Base-by-base conservation (phyloP, 495 filamentous ascomycete genomes). In the Tuber brumale region DNA sequence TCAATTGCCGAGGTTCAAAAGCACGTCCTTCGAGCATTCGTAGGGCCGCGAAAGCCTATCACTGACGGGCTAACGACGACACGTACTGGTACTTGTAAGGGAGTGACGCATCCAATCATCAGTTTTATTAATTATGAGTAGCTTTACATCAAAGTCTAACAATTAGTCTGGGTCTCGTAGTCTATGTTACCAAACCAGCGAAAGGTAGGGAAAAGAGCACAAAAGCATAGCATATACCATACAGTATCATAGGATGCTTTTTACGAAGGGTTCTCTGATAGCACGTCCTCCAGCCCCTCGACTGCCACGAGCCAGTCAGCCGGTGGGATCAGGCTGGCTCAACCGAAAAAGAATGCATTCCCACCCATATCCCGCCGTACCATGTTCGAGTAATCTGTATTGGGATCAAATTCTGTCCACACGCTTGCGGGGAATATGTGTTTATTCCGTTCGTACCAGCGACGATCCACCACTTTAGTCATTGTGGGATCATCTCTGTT, bases 391-490 rank as follows among this genome's bases (percentile, higher is more conserved):
- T 97, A 97, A 76, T 97, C 92, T 84, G 91, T 91, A 42, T 91
- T 91, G 2, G 94, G 92, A 76, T 97, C 94, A 84, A 97, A 99
- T 76, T 97, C 92, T 76, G 94, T 93, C 95, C 95, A 99, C 23
- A 95, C 87, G 83, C 92, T 97, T 9, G 95, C 95, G 0, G 95
- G 95, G 84, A 94, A 98, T 70, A 98, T 97, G 80, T 99, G 95
- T 83, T 98, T 99, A 83, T 98, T 97, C 79, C 90, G 88, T 85
- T 97, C 93, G 82, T 97, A 99, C 95, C 95, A 99, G 75, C 95
- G 85, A 70, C 95, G 88, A 85, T 99, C 95, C 3, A 99, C 95
- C 12, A 98, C 95, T 84, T 97, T 98, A 39, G 95, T 99, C 75
- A 93, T 86, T 5, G 89, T 89, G 0, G 93, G 90, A 76, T 98